Base-by-base conservation (phyloP, 164 flowering plant species). In the Nymphaea thermarum region DNA sequence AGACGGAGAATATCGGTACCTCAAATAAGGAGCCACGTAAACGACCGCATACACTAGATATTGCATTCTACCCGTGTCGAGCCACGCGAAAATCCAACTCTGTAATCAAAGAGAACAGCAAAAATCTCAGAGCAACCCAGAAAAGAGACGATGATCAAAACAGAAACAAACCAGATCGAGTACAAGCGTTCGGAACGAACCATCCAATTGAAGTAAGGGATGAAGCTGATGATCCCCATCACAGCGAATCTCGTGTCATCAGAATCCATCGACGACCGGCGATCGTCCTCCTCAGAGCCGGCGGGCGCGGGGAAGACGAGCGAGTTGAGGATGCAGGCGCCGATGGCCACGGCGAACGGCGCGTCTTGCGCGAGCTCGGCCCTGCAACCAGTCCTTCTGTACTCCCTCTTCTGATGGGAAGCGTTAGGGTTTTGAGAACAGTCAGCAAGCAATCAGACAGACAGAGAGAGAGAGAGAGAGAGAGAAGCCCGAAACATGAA, bases 131-230 rank as follows among this genome's bases (percentile, higher is more conserved):
- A 6, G 7, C 55, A 47, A 71, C 14, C 16, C n/a, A 65, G 43
- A 11, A 67, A 8, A 65, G 2, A 4, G 15, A 15, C 3, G 42
- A 71, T 66, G 12, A 42, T 6, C 2, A 65, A 44, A 60, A 63
- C 42, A n/a, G 7, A 18, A 63, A 6, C 6, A 42, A 44, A 4
- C 12, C 5, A 2, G 55, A 12, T 2, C 55, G 12, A 47, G 55
- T 12, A 47, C 7, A 2, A 47, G 12, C 55, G 7, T 12, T 47
- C 55, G 55, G 55, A 51, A 2, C 74, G 76, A 67, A 93, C 97
- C 94, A 91, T 84, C 94, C 97, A 93, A 83, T 91, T 93, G 76
- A 93, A 93, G 81, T 82, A 91, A 65, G 98, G 97, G 62, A 93
- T 82, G 80, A 89, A 86, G 75, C 91, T 85, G 15, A 93, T 83